A percentile compares a stretch with the other conserved stretches of the same genome.
These are phyloP conservation scores for Fraxinus sp. DNA, from an alignment of 305 asterid genomes.

Conservation along the genomic window DNA sequence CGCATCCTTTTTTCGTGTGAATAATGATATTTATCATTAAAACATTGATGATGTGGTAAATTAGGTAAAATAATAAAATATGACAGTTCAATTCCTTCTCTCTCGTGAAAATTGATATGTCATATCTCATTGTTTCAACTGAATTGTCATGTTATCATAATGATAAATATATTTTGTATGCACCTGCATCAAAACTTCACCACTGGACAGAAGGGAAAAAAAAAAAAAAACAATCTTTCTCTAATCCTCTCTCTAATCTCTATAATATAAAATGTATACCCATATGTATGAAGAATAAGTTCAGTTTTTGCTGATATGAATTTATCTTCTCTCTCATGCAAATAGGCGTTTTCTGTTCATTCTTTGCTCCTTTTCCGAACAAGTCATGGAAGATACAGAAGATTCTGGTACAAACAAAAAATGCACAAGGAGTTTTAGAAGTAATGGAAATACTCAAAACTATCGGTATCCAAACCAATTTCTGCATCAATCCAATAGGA, in stretches of 20 bases:
- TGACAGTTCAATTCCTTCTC: too few relatives aligned
- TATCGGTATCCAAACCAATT: conserved; percentile 48
- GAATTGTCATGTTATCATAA: too few relatives aligned
- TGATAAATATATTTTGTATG: conserved; percentile 14
- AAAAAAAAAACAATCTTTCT: not conserved
- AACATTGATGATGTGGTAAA: too few relatives aligned
- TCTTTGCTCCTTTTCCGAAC: conserved; percentile 32
- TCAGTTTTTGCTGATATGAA: conserved; percentile 28
- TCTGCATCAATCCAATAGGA: conserved; percentile 41
- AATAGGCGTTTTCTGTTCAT: conserved; percentile 41
- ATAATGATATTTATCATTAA: too few relatives aligned
- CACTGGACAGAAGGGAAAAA: conserved; percentile 15
- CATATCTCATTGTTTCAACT: too few relatives aligned
- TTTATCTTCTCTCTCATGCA: conserved; percentile 51
- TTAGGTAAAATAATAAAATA: too few relatives aligned
- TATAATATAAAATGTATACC: too few relatives aligned
- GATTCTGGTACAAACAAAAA: conserved; percentile 38
- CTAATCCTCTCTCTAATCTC: not conserved
- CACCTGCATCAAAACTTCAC: conserved; percentile 31
- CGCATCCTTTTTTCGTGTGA: conserved; percentile 23
- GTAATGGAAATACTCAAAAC: conserved; percentile 27
- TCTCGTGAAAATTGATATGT: too few relatives aligned
- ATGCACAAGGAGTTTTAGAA: conserved; percentile 31
- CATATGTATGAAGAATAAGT: conserved; percentile 27
- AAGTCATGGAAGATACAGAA: conserved; percentile 55